Conservation (phyloP, 148 eudicot species). For the Cornus suecica region DNA sequence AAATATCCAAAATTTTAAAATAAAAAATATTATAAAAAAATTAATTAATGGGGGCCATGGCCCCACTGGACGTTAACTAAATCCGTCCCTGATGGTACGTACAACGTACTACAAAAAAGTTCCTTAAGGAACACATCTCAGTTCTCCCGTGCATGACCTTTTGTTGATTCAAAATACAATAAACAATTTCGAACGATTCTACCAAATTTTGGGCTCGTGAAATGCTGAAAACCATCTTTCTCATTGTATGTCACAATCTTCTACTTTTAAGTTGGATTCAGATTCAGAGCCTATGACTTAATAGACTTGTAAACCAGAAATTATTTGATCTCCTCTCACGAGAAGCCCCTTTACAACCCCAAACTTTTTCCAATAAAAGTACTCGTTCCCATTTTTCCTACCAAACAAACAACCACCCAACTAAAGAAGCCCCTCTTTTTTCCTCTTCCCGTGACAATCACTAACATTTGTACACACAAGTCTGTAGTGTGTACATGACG, state of each 20-base stretch:
- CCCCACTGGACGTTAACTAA: too few species aligned
- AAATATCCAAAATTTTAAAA: too few species aligned
- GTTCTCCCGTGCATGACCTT: too few species aligned
- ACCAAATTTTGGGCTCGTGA: constrained; percentile 15
- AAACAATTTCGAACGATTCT: too few species aligned
- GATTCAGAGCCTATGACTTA: background rate
- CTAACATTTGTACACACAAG: background rate
- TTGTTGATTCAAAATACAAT: too few species aligned
- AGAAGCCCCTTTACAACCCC: constrained; percentile 19
- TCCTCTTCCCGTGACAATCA: constrained; percentile 19
- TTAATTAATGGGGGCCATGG: too few species aligned
- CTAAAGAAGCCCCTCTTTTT: background rate
- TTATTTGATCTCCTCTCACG: constrained; percentile 22
- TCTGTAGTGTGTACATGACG: too few species aligned
- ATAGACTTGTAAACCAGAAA: background rate
- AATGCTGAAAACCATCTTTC: constrained; percentile 11
- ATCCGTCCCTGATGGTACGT: too few species aligned
- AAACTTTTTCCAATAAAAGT: background rate
- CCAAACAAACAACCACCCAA: constrained; percentile 21
- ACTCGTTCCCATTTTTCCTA: constrained; percentile 11
- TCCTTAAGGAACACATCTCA: too few species aligned
- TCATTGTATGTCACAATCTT: background rate
- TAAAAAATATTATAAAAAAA: too few species aligned
- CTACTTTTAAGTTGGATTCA: constrained; percentile 7
- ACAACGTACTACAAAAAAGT: too few species aligned